Evolutionary conservation across 2,329 filamentous ascomycete species (phyloP).

Genomic region (Bipolaris victoriae): DNA sequence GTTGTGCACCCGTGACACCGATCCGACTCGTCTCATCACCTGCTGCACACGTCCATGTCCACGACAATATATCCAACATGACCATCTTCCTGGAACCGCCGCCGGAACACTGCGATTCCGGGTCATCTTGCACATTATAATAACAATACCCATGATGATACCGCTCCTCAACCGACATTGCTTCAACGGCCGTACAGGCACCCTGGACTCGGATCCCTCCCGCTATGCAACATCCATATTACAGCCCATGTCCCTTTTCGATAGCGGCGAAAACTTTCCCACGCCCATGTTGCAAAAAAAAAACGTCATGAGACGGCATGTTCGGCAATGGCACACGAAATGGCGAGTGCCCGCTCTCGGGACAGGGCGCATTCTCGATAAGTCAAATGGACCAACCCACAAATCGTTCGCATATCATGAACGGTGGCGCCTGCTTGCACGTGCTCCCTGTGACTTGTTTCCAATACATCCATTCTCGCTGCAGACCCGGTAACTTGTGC

Average conservation of each 20-base stretch:
- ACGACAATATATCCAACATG: constrained; percentile 3
- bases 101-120: constrained; percentile 1
- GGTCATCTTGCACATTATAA: neutral
- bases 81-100: neutral
- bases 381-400: constrained; percentile 5
- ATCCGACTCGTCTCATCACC: constrained; percentile 1
- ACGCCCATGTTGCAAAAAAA: neutral
- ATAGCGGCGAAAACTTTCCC: constrained; percentile 5
- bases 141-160: constrained; percentile 1
- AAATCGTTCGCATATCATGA: constrained; percentile 16
- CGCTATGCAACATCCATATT: constrained; percentile 4
- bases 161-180: neutral
- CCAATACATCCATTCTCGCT: neutral
- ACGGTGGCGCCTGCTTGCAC: constrained; percentile 9
- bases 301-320: constrained; percentile 11
- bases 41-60: neutral
- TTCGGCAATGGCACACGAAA: neutral
- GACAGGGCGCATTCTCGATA: neutral
- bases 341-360: too few relatives aligned
- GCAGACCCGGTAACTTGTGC: neutral
- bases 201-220: neutral
- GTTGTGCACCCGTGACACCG: constrained; percentile 3
- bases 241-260: constrained; percentile 1
- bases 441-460: neutral
- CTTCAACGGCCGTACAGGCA: constrained; percentile 5